These are phyloP conservation scores for Phellopilus nigrolimitatus DNA, from an alignment of 1,284 basidiomycete species.

Conservation along the genomic window DNA sequence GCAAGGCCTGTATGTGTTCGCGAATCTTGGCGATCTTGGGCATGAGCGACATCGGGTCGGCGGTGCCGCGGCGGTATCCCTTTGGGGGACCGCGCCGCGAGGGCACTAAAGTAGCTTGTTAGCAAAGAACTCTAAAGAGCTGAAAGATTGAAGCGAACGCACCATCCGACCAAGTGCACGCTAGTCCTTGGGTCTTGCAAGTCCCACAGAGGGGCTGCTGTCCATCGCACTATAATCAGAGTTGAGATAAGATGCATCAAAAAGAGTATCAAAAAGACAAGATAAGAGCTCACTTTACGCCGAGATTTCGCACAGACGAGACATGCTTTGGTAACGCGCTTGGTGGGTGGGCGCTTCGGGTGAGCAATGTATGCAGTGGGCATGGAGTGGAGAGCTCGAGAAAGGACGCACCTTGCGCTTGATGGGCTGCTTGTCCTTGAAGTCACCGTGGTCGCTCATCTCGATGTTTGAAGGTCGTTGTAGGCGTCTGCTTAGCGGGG, in stretches of 20 bases:
- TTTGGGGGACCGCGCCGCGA: constrained; percentile 18
- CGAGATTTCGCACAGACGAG: constrained; percentile 20
- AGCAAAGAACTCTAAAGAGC: not conserved
- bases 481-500: not conserved
- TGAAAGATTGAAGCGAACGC: not conserved
- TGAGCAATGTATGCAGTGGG: not conserved
- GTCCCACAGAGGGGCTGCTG: constrained; percentile 20
- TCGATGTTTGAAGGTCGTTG: too few relatives aligned
- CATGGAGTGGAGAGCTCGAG: not conserved
- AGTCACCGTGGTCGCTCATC: constrained; percentile 1
- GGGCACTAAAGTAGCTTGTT: constrained; percentile 8
- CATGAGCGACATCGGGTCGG: constrained; percentile 18
- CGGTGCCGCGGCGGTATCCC: constrained; percentile 18
- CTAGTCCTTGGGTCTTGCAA: constrained; percentile 13
- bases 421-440: constrained; percentile 11
- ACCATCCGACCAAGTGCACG: constrained; percentile 18
- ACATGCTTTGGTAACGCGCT: constrained; percentile 21
- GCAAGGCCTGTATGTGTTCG: constrained; percentile 18
- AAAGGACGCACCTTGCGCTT: constrained; percentile 15
- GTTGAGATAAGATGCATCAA: too few relatives aligned
- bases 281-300: constrained; percentile 15
- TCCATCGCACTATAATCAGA: constrained; percentile 20
- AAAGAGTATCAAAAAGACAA: constrained; percentile 1
- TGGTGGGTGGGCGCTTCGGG: too few relatives aligned
- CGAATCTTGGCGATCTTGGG: constrained; percentile 20